Conservation (phyloP, 129 eudicot genomes). For the Solidago caesia region DNA sequence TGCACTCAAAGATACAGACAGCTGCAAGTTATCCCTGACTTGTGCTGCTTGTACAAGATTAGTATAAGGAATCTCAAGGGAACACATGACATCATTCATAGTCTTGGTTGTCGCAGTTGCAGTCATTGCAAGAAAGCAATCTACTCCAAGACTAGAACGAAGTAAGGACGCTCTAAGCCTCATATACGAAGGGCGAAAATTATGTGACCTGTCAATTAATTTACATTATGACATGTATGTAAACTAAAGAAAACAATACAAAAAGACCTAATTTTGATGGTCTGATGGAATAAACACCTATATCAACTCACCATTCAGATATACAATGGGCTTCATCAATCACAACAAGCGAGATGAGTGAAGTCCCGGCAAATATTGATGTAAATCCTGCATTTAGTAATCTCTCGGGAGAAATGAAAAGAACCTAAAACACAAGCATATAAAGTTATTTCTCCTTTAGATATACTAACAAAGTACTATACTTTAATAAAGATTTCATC, state of each 20-base stretch:
- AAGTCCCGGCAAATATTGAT: conserved; percentile 57
- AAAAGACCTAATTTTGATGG: neutral
- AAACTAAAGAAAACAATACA: neutral
- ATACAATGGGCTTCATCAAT: conserved; percentile 99
- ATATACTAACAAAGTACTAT: neutral
- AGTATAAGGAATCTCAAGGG: conserved; percentile 70
- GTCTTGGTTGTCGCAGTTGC: conserved; percentile 94
- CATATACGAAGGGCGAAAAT: conserved; percentile 99
- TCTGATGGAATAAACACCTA: conserved; percentile 12
- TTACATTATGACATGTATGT: neutral
- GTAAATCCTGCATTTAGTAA: conserved; percentile 76
- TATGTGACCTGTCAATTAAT: conserved; percentile 76
- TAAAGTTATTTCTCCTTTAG: neutral
- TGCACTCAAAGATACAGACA: conserved; percentile 72
- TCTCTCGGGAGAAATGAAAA: conserved; percentile 96
- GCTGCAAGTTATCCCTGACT: conserved; percentile 74
- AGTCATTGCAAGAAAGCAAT: conserved; percentile 93
- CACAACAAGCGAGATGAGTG: conserved; percentile 72
- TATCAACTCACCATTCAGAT: conserved; percentile 84
- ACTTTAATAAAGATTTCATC: neutral
- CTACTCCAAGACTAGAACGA: conserved; percentile 55
- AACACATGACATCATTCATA: conserved; percentile 67
- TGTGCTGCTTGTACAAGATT: conserved; percentile 68
- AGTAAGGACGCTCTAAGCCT: conserved; percentile 92
- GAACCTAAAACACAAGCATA: conserved; percentile 60